Evolutionary conservation across 2,329 filamentous ascomycete genomes (phyloP).

Genomic region (Teratosphaeria zuluensis): DNA sequence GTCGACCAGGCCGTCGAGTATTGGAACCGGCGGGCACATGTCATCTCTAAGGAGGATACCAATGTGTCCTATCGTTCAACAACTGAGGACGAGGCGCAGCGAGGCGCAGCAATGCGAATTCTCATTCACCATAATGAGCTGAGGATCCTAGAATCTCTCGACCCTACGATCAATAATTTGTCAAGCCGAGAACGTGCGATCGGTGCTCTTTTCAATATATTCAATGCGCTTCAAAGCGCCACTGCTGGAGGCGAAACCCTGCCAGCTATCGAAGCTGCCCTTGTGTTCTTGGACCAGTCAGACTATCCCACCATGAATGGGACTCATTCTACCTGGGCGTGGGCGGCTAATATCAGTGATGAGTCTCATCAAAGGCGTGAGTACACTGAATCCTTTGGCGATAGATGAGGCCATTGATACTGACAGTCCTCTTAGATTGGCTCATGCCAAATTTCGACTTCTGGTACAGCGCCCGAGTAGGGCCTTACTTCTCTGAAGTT

Average conservation of each 20-base stretch:
- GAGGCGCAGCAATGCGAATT: slow-evolving; percentile 15
- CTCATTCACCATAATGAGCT: slow-evolving; percentile 23
- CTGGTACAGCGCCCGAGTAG: slow-evolving; percentile 30
- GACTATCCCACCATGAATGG: slow-evolving; percentile 12
- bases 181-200: slow-evolving; percentile 10
- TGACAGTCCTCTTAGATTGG: slow-evolving; percentile 25
- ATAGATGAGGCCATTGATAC: no score
- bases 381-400: neutral
- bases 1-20: neutral
- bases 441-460: slow-evolving; percentile 44
- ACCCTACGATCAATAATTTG: slow-evolving; percentile 14
- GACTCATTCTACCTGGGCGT: neutral
- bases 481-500: slow-evolving; percentile 9
- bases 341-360: slow-evolving; percentile 10
- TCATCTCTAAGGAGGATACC: neutral
- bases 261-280: slow-evolving; percentile 40
- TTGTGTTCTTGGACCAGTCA: slow-evolving; percentile 34
- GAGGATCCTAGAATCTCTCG: slow-evolving; percentile 17
- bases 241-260: slow-evolving; percentile 27
- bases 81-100: neutral
- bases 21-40: neutral
- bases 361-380: slow-evolving; percentile 25
- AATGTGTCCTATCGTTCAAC: neutral
- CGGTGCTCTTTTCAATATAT: slow-evolving; percentile 36
- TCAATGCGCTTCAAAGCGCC: slow-evolving; percentile 35